A percentile compares a stretch with the other conserved stretches of the same genome.
These are phyloP conservation scores for Petunia axillaris DNA, from an alignment of 257 asterid genomes.

Conservation along the genomic window DNA sequence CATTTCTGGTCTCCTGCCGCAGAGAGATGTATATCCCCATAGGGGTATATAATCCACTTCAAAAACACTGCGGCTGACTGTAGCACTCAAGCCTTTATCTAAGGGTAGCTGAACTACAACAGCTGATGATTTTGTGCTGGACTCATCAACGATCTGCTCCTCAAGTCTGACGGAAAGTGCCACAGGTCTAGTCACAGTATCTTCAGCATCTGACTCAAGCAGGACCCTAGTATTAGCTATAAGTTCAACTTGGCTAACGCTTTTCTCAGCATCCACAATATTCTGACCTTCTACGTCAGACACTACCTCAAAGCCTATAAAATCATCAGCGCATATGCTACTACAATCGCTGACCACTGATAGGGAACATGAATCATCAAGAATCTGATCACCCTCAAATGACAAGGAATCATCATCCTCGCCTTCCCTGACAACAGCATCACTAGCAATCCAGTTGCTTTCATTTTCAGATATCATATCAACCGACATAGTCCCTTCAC, in stretches of 20 bases:
- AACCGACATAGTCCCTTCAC: constrained; percentile 33
- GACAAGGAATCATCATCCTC: constrained; percentile 66
- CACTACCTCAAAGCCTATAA: constrained; percentile 48
- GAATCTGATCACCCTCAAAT: constrained; percentile 56
- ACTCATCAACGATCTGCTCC: constrained; percentile 44
- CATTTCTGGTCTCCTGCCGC: constrained; percentile 97
- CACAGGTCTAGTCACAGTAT: constrained; percentile 36
- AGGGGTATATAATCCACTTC: constrained; percentile 84
- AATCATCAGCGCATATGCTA: constrained; percentile 85
- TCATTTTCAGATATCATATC: constrained; percentile 33
- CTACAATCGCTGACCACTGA: constrained; percentile 85
- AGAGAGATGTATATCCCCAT: constrained; percentile 79
- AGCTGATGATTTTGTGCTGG: constrained; percentile 39
- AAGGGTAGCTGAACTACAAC: constrained; percentile 35
- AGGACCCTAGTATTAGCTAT: constrained; percentile 37
- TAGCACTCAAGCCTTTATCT: constrained; percentile 43
- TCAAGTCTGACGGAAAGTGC: constrained; percentile 35
- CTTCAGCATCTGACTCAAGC: constrained; percentile 35
- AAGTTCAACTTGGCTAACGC: constrained; percentile 40
- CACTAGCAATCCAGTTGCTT: constrained; percentile 47
- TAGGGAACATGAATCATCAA: constrained; percentile 62
- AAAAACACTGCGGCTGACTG: constrained; percentile 65
- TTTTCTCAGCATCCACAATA: constrained; percentile 47
- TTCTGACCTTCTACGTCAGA: constrained; percentile 44
- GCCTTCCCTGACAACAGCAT: constrained; percentile 49